Percentiles rank a stretch among this genome's conserved stretches.
These are phyloP conservation scores for Amanita polypyramis DNA, from an alignment of 768 basidiomycete species.

Conservation along the genomic window DNA sequence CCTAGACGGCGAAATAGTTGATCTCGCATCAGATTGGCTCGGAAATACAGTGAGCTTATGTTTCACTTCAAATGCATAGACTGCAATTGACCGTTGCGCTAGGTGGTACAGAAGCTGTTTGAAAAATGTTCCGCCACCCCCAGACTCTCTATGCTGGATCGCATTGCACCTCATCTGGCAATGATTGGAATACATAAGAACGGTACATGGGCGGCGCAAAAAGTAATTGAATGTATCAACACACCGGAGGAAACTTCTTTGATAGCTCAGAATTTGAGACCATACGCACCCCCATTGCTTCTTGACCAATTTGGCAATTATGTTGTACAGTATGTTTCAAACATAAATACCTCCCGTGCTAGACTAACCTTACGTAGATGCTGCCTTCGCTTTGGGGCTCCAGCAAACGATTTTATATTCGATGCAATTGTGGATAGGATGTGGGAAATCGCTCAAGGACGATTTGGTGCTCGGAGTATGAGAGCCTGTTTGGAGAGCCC, in stretches of 20 bases:
- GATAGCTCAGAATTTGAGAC: constrained; percentile 77
- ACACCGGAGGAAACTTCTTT: constrained; percentile 78
- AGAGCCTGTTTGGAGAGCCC: constrained; percentile 92
- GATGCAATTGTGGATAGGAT: constrained; percentile 96
- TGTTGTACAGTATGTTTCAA: constrained; percentile 72
- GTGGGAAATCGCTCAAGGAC: constrained; percentile 97
- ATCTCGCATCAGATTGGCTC: constrained; percentile 95
- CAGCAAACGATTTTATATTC: constrained; percentile 91
- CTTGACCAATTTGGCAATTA: constrained; percentile 93
- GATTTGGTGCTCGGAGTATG: constrained; percentile 97
- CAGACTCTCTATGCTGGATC: constrained; percentile 85
- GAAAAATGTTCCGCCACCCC: constrained; percentile 75
- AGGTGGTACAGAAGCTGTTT: constrained; percentile 96
- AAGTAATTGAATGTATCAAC: constrained; percentile 93
- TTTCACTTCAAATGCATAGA: neutral
- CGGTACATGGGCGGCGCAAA: constrained; percentile 99
- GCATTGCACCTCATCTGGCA: constrained; percentile 86
- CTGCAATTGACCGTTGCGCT: neutral
- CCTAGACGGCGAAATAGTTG: constrained; percentile 89
- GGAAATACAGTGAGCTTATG: constrained; percentile 72
- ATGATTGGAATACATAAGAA: constrained; percentile 99
- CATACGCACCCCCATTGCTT: constrained; percentile 88
- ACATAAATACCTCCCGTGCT: constrained; percentile 1
- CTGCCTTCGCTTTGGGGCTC: constrained; percentile 83
- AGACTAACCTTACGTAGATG: constrained; percentile 36